Evolutionary conservation across 2,329 filamentous ascomycete species (phyloP), one percentile per base, ranked within the genome.

Genomic region (Trichoderma cornu-damae): DNA sequence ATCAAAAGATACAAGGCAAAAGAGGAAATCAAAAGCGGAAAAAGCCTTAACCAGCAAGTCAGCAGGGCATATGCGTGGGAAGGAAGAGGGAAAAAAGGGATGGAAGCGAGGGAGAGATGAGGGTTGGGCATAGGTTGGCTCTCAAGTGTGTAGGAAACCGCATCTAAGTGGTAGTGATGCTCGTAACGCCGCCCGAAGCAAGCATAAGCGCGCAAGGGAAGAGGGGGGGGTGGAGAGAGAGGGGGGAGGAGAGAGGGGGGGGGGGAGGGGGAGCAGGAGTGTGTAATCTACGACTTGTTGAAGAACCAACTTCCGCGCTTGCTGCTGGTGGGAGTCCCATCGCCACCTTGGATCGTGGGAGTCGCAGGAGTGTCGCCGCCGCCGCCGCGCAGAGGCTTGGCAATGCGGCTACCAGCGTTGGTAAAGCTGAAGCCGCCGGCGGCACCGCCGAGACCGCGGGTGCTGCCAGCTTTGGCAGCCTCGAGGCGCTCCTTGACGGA

Each of bases 401-500:
- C 85, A 65, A 88, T 88, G 64, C 85, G 78, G 73, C 83, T 86
- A 58, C 84, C 84, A 3, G 79, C 80, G 53, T 75, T 78, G 61
- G 77, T 74, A 65, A 88, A 95, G 74, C 81, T 90, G 72, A 95
- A 93, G 67, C 84, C 84, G 49, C 81, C 83, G 56, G 81, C 79
- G 6, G 83, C 79, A 47, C 85, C 82, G 63, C 84, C 83, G 56
- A 96, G 83, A 54, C 90, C 91, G 63, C 91, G 87, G 9, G 92
- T 96, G 63, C 89, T 94, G 67, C 92, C 90, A 48, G 87, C 84
- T 76, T 97, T 99, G 71, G 92, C 94, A 52, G 90, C 89, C 75
- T 99, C 94, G 64, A 99, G 87, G 61, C 94, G 89, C 72, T 99
- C 94, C 79, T 97, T 99, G 75, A 99, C 94, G 51, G 92, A 91